Evolutionary conservation across 1,284 basidiomycete species (phyloP).

Genomic region (Trichosporon ovoides): DNA sequence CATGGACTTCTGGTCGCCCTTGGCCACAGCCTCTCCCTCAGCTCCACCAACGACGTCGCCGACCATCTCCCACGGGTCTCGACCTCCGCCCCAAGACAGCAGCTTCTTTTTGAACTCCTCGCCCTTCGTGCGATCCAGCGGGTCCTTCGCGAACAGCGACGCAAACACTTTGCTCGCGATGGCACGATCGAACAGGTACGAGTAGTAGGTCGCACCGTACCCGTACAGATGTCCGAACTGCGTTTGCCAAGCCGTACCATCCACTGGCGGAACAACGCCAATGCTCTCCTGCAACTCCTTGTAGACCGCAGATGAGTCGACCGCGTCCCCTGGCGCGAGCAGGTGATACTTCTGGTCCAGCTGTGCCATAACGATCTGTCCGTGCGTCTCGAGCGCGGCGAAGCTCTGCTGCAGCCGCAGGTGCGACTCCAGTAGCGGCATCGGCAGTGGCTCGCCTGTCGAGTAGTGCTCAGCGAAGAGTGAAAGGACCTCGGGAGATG

Average conservation of each 20-base stretch:
- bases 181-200: constrained; percentile 91
- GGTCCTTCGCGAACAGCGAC: constrained; percentile 62
- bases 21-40: constrained; percentile 38
- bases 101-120: constrained; percentile 75
- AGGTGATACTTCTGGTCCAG: constrained; percentile 92
- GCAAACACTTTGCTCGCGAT: constrained; percentile 87
- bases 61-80: constrained; percentile 91
- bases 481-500: constrained; percentile 74
- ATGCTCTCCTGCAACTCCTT: constrained; percentile 62
- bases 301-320: constrained; percentile 67
- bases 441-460: constrained; percentile 64
- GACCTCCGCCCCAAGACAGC: constrained; percentile 76
- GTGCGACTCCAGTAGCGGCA: constrained; percentile 54
- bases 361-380: constrained; percentile 82
- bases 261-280: constrained; percentile 75
- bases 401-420: constrained; percentile 49
- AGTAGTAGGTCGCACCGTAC: constrained; percentile 96
- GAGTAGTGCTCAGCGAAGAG: constrained; percentile 62
- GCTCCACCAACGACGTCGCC: constrained; percentile 59
- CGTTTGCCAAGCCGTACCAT: constrained; percentile 83
- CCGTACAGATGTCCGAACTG: constrained; percentile 94
- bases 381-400: constrained; percentile 68
- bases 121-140: constrained; percentile 62
- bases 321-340: constrained; percentile 49
- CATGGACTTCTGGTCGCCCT: constrained; percentile 78